A percentile compares a stretch with the other conserved stretches of the same genome.
These are phyloP conservation scores for Carex scoparia DNA, from an alignment of 176 grass and related monocot species.

Conservation along the genomic window DNA sequence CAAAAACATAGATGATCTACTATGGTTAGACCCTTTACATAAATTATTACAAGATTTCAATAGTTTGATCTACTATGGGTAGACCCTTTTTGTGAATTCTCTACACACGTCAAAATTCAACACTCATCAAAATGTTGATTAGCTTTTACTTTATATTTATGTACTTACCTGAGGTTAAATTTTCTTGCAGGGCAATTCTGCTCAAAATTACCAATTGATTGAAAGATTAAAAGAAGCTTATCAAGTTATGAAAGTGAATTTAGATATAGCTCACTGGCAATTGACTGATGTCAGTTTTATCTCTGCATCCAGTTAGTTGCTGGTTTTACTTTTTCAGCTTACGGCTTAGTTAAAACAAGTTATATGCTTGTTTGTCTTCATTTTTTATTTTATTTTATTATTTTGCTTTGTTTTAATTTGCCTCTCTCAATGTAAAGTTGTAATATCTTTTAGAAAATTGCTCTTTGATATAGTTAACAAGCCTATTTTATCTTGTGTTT, in stretches of 20 bases:
- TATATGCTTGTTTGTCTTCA: background rate
- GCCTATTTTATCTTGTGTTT: background rate
- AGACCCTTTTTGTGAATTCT: background rate
- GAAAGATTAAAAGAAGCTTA: conserved; percentile 16
- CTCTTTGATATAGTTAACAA: background rate
- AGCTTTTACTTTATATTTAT: background rate
- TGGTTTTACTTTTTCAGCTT: background rate
- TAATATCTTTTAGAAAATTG: background rate
- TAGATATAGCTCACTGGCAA: background rate
- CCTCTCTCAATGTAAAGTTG: background rate
- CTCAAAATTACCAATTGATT: conserved; percentile 19
- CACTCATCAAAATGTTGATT: background rate
- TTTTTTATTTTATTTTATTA: background rate
- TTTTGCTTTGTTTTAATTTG: background rate
- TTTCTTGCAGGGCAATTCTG: conserved; percentile 18
- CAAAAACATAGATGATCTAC: background rate
- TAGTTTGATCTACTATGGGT: background rate
- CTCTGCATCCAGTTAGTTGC: conserved; percentile 1
- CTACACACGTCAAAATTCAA: background rate
- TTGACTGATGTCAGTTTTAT: conserved; percentile 1
- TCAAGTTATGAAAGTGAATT: conserved; percentile 13
- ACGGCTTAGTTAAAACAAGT: background rate
- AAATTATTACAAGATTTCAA: background rate
- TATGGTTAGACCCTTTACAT: background rate
- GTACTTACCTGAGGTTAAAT: background rate